These are phyloP conservation scores for Vigna nakashimae DNA, from an alignment of 306 rosid species.

Conservation along the genomic window DNA sequence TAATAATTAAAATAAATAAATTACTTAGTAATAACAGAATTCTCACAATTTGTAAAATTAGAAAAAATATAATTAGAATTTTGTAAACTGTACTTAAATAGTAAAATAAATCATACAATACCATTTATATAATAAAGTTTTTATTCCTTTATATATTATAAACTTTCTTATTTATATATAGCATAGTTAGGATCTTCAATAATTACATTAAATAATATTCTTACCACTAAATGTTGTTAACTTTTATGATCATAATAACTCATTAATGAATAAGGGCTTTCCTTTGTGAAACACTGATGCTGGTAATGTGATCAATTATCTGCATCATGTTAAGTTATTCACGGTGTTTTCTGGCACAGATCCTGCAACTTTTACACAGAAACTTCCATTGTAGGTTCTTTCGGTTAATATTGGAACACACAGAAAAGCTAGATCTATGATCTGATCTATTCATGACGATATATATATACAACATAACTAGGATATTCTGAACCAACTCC, in stretches of 20 bases:
- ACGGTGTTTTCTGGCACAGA: constrained; percentile 5
- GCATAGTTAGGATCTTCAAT: too few species aligned
- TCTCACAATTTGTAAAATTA: too few species aligned
- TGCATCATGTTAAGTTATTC: neutral
- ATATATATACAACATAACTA: neutral
- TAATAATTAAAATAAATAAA: too few species aligned
- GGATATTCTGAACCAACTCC: constrained; percentile 5
- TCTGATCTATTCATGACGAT: constrained; percentile 7
- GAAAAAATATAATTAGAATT: too few species aligned
- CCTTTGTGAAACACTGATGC: constrained; percentile 24
- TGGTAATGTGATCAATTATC: neutral
- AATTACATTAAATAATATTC: neutral
- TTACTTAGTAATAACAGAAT: too few species aligned
- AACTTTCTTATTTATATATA: too few species aligned
- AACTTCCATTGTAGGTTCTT: neutral
- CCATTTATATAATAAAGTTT: too few species aligned
- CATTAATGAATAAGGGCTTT: neutral
- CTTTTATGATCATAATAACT: neutral
- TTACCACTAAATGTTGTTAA: constrained; percentile 4
- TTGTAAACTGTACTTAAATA: too few species aligned
- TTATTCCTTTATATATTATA: too few species aligned
- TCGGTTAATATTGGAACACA: neutral
- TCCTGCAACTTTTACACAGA: neutral
- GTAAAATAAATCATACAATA: too few species aligned
- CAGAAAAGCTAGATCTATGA: constrained; percentile 23